Evolutionary conservation across 1,284 basidiomycete genomes (phyloP).

Genomic region (Tremellales sp.): DNA sequence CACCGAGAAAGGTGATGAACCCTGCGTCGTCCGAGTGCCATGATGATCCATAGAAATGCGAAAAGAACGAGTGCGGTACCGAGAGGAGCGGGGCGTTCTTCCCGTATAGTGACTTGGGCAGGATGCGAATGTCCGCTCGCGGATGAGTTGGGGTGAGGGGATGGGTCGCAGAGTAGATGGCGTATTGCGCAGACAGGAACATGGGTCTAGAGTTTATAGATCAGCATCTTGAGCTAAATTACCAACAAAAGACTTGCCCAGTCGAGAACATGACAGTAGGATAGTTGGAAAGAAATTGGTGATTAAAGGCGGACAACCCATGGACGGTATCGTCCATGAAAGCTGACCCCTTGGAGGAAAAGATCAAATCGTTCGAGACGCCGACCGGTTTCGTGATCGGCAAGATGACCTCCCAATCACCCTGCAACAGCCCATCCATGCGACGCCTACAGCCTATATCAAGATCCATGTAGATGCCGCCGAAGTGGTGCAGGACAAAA

Average conservation of each 20-base stretch:
- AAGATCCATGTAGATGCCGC: slow-evolving; percentile 93
- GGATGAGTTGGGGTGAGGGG: slow-evolving; percentile 56
- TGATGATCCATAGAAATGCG: slow-evolving; percentile 92
- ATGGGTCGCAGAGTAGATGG: slow-evolving; percentile 71
- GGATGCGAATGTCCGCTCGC: slow-evolving; percentile 70
- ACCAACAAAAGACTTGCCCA: slow-evolving; percentile 52
- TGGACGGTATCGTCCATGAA: slow-evolving; percentile 92
- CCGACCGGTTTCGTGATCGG: slow-evolving; percentile 92
- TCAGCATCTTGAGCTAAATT: neutral
- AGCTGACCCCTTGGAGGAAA: slow-evolving; percentile 76
- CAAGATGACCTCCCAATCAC: slow-evolving; percentile 76
- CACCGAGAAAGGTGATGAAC: slow-evolving; percentile 83
- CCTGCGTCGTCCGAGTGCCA: slow-evolving; percentile 95
- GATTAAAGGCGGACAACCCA: slow-evolving; percentile 87
- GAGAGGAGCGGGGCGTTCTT: slow-evolving; percentile 85
- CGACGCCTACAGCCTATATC: slow-evolving; percentile 93
- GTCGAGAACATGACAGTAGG: slow-evolving; percentile 99
- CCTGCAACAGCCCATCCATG: slow-evolving; percentile 77
- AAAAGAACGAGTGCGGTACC: slow-evolving; percentile 88
- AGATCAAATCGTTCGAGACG: slow-evolving; percentile 96
- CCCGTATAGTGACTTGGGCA: slow-evolving; percentile 91
- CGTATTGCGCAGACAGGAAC: slow-evolving; percentile 85
- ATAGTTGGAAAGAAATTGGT: slow-evolving; percentile 89
- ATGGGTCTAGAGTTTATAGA: slow-evolving; percentile 55
- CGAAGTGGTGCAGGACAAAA: slow-evolving; percentile 92